phyloP scores from a whole-genome alignment of 768 basidiomycete genomes.

The Phylloporus sp. region DNA sequence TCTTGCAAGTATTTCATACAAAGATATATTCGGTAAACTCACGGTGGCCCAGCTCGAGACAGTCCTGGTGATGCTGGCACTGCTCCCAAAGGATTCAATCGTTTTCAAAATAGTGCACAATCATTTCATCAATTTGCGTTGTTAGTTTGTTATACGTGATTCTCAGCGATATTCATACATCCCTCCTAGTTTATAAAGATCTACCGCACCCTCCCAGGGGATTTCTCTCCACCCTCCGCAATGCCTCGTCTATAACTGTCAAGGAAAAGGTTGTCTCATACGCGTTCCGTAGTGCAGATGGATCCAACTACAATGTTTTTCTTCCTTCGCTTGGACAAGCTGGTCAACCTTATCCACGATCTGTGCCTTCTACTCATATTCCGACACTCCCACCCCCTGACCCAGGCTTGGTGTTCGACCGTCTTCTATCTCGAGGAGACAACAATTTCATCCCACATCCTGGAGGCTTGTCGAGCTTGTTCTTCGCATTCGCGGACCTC shows the following conservation, averaged over 20 bases:
- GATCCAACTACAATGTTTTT: constrained; percentile 55
- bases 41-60: constrained; percentile 54
- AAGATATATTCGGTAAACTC: constrained; percentile 1
- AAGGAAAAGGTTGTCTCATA: constrained; percentile 35
- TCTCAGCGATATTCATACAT: background rate
- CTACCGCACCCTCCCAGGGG: constrained; percentile 69
- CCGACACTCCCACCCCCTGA: constrained; percentile 50
- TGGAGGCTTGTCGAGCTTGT: constrained; percentile 65
- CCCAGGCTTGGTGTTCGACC: constrained; percentile 68
- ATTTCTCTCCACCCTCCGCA: constrained; percentile 38
- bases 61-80: constrained; percentile 56
- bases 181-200: constrained; percentile 63
- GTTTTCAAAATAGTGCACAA: constrained; percentile 42
- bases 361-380: constrained; percentile 49
- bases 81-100: constrained; percentile 33
- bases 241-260: background rate
- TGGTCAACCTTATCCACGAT: constrained; percentile 63
- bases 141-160: constrained; percentile 22
- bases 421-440: constrained; percentile 45
- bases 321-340: constrained; percentile 56
- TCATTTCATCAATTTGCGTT: constrained; percentile 52
- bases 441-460: constrained; percentile 50
- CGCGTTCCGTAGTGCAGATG: constrained; percentile 56
- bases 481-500: constrained; percentile 78
- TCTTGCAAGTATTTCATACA: constrained; percentile 39